phyloP scores from a whole-genome alignment of 345 rosid species.

The Lagerstroemia speciosa region DNA sequence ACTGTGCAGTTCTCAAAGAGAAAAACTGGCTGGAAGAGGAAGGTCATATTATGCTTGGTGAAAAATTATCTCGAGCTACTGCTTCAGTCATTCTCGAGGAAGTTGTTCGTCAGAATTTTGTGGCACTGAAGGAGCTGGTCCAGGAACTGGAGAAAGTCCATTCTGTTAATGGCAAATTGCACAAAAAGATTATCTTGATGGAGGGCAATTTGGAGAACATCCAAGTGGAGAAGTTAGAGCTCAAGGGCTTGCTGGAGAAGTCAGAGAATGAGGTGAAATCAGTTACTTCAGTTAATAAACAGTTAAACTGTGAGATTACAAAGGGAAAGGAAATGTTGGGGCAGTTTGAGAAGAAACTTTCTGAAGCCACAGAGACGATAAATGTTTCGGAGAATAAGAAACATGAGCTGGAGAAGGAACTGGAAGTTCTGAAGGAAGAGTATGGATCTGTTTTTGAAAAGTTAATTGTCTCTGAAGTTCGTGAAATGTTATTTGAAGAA shows the following conservation, averaged over 20 bases:
- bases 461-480: slow-evolving; percentile 42
- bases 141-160: slow-evolving; percentile 32
- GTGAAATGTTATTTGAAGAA: slow-evolving; percentile 49
- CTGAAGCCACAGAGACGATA: slow-evolving; percentile 27
- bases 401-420: slow-evolving; percentile 38
- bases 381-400: slow-evolving; percentile 31
- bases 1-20: slow-evolving; percentile 38
- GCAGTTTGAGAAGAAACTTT: slow-evolving; percentile 38
- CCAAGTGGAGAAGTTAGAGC: slow-evolving; percentile 28
- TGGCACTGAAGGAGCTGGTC: slow-evolving; percentile 34
- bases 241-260: slow-evolving; percentile 26
- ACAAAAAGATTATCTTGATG: slow-evolving; percentile 36
- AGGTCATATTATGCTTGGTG: slow-evolving; percentile 31
- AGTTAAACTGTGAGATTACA: slow-evolving; percentile 38
- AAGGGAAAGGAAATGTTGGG: slow-evolving; percentile 30
- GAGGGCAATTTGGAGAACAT: slow-evolving; percentile 30
- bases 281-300: slow-evolving; percentile 30
- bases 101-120: slow-evolving; percentile 31
- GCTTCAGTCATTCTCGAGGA: slow-evolving; percentile 47
- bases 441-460: slow-evolving; percentile 38
- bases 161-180: slow-evolving; percentile 41
- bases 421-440: slow-evolving; percentile 35
- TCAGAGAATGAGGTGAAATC: slow-evolving; percentile 31
- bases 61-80: slow-evolving; percentile 45
- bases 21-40: slow-evolving; percentile 55